Evolutionary conservation across 164 flowering plant genomes (phyloP).

Genomic region (Kalanchoe fedtschenkoi): DNA sequence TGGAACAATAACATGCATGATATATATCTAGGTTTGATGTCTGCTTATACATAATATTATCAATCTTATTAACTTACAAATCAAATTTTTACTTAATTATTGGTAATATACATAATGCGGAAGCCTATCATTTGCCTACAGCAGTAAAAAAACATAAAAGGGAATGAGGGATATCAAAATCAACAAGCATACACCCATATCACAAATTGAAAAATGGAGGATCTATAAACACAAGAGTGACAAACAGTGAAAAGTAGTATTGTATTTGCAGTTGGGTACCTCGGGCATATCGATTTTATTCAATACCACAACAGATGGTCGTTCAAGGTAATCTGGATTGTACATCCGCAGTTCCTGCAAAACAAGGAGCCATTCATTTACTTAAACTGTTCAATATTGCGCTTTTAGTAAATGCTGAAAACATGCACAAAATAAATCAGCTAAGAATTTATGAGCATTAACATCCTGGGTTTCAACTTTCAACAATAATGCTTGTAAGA

Average conservation of each 20-base stretch:
- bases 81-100: no score
- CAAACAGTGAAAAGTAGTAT: neutral
- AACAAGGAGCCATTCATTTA: neutral
- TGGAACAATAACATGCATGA: no score
- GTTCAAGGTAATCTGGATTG: slow-evolving; percentile 85
- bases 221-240: neutral
- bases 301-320: slow-evolving; percentile 82
- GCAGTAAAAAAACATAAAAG: neutral
- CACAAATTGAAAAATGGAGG: neutral
- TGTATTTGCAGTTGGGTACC: slow-evolving; percentile 28
- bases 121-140: slow-evolving; percentile 50
- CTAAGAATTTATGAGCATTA: neutral
- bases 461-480: neutral
- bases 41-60: no score
- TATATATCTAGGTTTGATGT: no score
- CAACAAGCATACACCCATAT: neutral
- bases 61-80: no score
- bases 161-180: neutral
- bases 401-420: neutral
- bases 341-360: slow-evolving; percentile 94
- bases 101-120: no score
- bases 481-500: neutral
- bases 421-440: neutral
- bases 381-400: neutral
- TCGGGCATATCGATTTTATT: slow-evolving; percentile 89